Evolutionary conservation across 805 yeast genomes (phyloP).

Genomic region (Candida andamanensis): DNA sequence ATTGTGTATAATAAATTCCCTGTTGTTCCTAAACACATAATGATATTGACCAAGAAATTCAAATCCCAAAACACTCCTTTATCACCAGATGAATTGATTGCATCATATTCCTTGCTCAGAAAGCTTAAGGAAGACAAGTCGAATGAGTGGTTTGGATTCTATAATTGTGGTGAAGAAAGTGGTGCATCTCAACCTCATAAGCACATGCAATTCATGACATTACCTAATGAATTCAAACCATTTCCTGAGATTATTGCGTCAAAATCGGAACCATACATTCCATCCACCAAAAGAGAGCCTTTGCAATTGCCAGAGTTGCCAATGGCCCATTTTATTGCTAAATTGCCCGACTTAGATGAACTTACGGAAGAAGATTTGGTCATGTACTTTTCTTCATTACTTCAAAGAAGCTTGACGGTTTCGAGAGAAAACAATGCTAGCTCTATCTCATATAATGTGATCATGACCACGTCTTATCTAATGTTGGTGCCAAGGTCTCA

Average conservation of each 20-base stretch:
- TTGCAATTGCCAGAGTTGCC: constrained; percentile 56
- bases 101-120: constrained; percentile 51
- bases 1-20: constrained; percentile 85
- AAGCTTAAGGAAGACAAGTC: constrained; percentile 39
- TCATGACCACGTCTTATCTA: constrained; percentile 80
- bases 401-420: constrained; percentile 67
- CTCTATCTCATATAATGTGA: constrained; percentile 70
- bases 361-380: constrained; percentile 55
- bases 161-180: constrained; percentile 79
- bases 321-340: constrained; percentile 80
- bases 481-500: constrained; percentile 77
- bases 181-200: constrained; percentile 96
- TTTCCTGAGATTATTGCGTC: constrained; percentile 47
- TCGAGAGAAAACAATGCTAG: constrained; percentile 46
- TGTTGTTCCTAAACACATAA: constrained; percentile 69
- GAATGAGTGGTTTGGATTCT: constrained; percentile 70
- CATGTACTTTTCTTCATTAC: constrained; percentile 62
- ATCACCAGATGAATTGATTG: constrained; percentile 61
- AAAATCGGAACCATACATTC: constrained; percentile 49
- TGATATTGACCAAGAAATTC: constrained; percentile 72
- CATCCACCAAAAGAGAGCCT: constrained; percentile 50
- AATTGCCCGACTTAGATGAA: constrained; percentile 39
- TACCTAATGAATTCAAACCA: constrained; percentile 55
- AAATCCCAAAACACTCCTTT: constrained; percentile 69
- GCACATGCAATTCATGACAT: constrained; percentile 79